Evolutionary conservation across 305 asterid genomes (phyloP), one percentile per base, ranked within the genome.

Genomic region (Fraxinus dipetala): DNA sequence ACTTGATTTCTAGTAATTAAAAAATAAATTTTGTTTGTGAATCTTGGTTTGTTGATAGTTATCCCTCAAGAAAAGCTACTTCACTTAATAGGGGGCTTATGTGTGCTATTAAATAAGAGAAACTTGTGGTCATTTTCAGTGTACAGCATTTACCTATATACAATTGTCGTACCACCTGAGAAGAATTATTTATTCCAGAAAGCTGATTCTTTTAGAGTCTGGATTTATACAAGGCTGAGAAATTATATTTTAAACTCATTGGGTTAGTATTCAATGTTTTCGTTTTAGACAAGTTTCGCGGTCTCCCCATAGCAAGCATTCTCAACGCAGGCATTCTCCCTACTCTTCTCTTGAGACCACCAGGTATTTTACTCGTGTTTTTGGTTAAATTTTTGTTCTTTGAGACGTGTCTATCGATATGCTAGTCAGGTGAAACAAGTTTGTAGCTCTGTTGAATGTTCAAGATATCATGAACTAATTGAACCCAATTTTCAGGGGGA

Each of bases 271-370:
- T 93, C 81, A 91, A 91, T 90, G 89, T 93, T 93, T 91, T 92
- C 87, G 90, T 89, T 92, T 86, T 94, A 94, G 98, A 93, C 97
- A 92, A 82, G 94, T 92, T 89, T 93, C 95, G 90, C 87, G 95
- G 92, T 95, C 99, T 89, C 97, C 99, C 88, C 98, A 89, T 95
- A 95, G 97, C 97, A 93, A 89, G 97, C 97, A 94, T 85, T 93
- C 98, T 89, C 97, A 94, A 93, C 96, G 91, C 96, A 93, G 93
- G 92, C 97, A 88, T 90, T 93, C 96, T 89, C 95, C 97, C 87
- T 91, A 91, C 91, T 89, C 98, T 92, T 92, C 97, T 93, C 93
- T 92, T 88, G 99, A 94, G 90, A 87, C 87, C 72, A 85, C 89
- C 89, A 94, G 99, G 99, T 95, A 95, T 81, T 84, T 79, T 87